These are phyloP conservation scores for Umbelopsis sp. DNA, from an alignment of 192 early-diverging fungal genomes.

Conservation along the genomic window DNA sequence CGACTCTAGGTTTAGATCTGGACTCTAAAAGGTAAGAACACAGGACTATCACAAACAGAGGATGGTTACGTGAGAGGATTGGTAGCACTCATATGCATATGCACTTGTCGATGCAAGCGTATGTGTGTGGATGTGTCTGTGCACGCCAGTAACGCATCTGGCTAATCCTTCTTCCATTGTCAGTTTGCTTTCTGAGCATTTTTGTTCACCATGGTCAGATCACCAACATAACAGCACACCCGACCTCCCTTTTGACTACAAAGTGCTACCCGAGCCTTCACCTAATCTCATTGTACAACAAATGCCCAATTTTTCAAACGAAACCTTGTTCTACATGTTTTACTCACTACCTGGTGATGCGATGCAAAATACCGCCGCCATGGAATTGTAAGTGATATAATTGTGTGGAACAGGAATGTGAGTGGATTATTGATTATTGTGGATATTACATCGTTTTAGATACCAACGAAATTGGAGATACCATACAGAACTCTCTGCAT, in stretches of 20 bases:
- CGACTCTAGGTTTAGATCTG: background rate
- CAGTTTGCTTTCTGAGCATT: background rate
- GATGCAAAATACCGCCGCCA: background rate
- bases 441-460: too few relatives aligned
- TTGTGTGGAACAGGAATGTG: background rate
- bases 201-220: slow-evolving; percentile 3
- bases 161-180: too few relatives aligned
- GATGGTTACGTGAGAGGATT: background rate
- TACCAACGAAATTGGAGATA: slow-evolving; percentile 7
- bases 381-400: background rate
- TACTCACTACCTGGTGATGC: background rate
- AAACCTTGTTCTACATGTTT: slow-evolving; percentile 3
- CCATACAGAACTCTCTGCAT: background rate
- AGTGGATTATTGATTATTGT: background rate
- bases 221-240: background rate
- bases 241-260: background rate
- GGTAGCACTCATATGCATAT: too few relatives aligned
- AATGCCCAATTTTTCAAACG: background rate
- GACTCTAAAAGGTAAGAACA: background rate
- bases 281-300: background rate
- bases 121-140: too few relatives aligned
- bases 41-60: background rate
- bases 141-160: too few relatives aligned
- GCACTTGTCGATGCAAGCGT: too few relatives aligned
- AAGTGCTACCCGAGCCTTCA: background rate